Evolutionary conservation across 208 protist species (phyloP).

Genomic region (Trichomonas vaginalis): DNA sequence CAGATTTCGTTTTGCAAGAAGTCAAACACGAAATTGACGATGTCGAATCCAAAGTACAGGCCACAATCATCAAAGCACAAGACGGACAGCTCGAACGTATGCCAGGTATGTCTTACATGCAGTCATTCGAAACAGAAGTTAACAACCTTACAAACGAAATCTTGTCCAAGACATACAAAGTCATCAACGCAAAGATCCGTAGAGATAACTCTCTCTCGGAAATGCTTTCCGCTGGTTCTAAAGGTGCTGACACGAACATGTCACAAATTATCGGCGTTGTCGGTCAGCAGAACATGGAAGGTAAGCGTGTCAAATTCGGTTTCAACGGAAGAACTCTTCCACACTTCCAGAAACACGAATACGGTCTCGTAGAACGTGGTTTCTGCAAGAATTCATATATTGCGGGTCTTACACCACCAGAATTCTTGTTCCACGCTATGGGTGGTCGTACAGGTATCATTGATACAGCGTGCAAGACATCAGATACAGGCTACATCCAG

Average conservation of each 20-base stretch:
- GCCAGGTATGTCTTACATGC: constrained; percentile 64
- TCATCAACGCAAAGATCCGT: constrained; percentile 52
- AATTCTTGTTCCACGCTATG: constrained; percentile 99
- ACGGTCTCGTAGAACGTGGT: constrained; percentile 76
- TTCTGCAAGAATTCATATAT: constrained; percentile 96
- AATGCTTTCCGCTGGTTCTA: constrained; percentile 89
- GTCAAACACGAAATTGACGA: constrained; percentile 29
- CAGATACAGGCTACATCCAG: constrained; percentile 81
- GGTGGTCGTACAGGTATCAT: constrained; percentile 94
- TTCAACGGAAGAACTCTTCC: constrained; percentile 80
- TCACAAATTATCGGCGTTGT: constrained; percentile 96
- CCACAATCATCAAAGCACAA: constrained; percentile 67
- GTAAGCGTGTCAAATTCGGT: constrained; percentile 87
- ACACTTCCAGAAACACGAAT: constrained; percentile 93
- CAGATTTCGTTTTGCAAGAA: constrained; percentile 61
- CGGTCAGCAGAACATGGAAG: constrained; percentile 98
- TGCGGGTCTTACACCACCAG: constrained; percentile 81
- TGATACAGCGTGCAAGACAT: constrained; percentile 98
- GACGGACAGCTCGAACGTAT: constrained; percentile 68
- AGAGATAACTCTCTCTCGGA: constrained; percentile 72
- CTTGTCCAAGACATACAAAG: constrained; percentile 41
- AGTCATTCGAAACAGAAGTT: constrained; percentile 94
- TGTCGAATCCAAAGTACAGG: constrained; percentile 59
- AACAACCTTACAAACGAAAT: constrained; percentile 63
- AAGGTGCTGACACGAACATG: constrained; percentile 94